Evolutionary conservation across 2,329 filamentous ascomycete genomes (phyloP).

Genomic region (Pseudogymnoascus sp.): DNA sequence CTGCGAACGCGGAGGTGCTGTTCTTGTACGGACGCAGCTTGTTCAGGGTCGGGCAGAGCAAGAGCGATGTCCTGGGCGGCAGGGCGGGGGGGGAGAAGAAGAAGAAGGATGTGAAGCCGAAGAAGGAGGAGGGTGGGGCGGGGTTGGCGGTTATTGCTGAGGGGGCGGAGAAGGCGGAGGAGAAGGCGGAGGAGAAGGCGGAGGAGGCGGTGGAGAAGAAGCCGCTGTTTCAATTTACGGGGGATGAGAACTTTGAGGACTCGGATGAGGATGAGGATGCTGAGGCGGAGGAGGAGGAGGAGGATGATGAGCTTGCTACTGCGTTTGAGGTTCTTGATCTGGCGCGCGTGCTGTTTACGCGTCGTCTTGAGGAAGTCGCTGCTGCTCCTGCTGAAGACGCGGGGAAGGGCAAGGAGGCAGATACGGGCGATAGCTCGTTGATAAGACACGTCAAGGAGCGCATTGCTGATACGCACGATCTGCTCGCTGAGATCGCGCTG

Average conservation of each 20-base stretch:
- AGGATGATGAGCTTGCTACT: slow-evolving; percentile 68
- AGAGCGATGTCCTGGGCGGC: slow-evolving; percentile 88
- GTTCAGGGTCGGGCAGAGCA: slow-evolving; percentile 88
- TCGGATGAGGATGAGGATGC: slow-evolving; percentile 56
- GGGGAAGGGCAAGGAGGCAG: slow-evolving; percentile 42
- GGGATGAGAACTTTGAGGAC: slow-evolving; percentile 88
- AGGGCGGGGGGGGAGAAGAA: slow-evolving; percentile 58
- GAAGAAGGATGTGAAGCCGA: slow-evolving; percentile 39
- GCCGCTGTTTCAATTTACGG: slow-evolving; percentile 83
- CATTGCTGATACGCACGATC: slow-evolving; percentile 85
- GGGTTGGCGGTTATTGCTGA: slow-evolving; percentile 36
- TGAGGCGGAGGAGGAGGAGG: slow-evolving; percentile 40
- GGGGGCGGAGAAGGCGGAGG: slow-evolving; percentile 27
- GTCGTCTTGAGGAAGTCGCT: slow-evolving; percentile 42
- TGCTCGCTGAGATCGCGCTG: slow-evolving; percentile 92
- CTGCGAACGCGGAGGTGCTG: slow-evolving; percentile 86
- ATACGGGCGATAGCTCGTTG: slow-evolving; percentile 33
- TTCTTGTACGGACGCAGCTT: slow-evolving; percentile 91
- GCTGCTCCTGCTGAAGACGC: slow-evolving; percentile 35
- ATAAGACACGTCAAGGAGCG: slow-evolving; percentile 68
- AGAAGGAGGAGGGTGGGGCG: slow-evolving; percentile 37
- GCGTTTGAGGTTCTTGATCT: slow-evolving; percentile 83
- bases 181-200: too few species aligned
- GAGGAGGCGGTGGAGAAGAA: slow-evolving; percentile 52
- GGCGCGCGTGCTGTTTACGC: slow-evolving; percentile 58